A percentile compares a stretch with the other conserved stretches of the same genome.
Conservation (phyloP, 495 filamentous ascomycete genomes). For the Hypoxylon perforatum region DNA sequence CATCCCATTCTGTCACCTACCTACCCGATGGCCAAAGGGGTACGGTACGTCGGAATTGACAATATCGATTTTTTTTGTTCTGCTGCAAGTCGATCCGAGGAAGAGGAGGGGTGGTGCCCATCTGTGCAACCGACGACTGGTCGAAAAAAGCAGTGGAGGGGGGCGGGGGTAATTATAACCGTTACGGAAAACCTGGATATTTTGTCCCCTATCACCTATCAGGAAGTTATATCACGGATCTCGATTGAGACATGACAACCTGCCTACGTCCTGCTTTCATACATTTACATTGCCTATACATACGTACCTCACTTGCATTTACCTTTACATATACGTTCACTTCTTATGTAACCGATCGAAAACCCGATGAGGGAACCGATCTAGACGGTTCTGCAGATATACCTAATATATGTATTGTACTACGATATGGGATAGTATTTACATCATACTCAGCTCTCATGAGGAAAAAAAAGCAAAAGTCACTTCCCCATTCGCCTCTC, state of each 20-base stretch:
- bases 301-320: too few species aligned
- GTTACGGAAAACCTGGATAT: conserved; percentile 19
- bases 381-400: not conserved
- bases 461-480: not conserved
- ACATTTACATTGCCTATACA: not conserved
- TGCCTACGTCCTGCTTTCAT: not conserved
- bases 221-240: conserved; percentile 29
- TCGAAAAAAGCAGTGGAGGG: conserved; percentile 19
- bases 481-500: conserved; percentile 33
- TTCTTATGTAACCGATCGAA: too few species aligned
- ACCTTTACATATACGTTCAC: too few species aligned
- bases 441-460: conserved; percentile 1
- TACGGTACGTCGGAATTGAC: conserved; percentile 29
- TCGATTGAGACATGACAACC: conserved; percentile 35
- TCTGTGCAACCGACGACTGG: conserved; percentile 19
- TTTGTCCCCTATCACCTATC: conserved; percentile 22
- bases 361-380: not conserved
- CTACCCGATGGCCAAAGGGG: not conserved
- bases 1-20: conserved; percentile 5
- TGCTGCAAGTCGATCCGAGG: conserved; percentile 37
- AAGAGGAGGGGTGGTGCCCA: conserved; percentile 7
- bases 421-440: not conserved
- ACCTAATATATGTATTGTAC: conserved; percentile 8
- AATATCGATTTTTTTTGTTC: conserved; percentile 10
- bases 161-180: conserved; percentile 33